Percentiles rank a stretch among this genome's conserved stretches.
Conservation (phyloP, 2,329 filamentous ascomycete genomes). For the Apiospora phragmitis region DNA sequence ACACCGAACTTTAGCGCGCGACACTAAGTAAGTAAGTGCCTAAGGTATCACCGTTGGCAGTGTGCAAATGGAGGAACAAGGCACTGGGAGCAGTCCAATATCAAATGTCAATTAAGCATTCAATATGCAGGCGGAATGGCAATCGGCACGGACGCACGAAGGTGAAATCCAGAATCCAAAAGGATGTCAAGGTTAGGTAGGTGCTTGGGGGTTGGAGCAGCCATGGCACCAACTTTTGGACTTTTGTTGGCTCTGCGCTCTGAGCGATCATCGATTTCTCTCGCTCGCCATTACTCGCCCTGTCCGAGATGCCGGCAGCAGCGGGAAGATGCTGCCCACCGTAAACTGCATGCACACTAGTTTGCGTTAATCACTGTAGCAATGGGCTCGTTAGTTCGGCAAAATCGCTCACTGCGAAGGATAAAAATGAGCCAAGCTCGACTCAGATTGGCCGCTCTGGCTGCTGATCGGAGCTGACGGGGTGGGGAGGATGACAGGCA, state of each 20-base stretch:
- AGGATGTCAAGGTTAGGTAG: neutral
- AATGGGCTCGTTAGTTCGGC: neutral
- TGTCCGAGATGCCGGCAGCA: neutral
- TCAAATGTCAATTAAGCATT: constrained; percentile 6
- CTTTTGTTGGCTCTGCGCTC: neutral
- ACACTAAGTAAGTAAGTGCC: neutral
- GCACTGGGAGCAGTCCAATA: neutral
- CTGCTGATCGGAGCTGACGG: neutral
- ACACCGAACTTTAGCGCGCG: neutral
- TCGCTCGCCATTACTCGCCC: neutral
- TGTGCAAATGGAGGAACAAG: neutral
- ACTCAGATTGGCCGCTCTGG: neutral
- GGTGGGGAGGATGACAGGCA: neutral
- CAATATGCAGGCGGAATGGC: neutral
- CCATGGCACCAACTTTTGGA: neutral
- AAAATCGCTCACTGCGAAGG: constrained; percentile 2
- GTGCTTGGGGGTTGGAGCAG: neutral
- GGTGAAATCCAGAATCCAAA: neutral
- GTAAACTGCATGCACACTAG: neutral
- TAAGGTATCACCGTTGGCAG: neutral
- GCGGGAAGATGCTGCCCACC: neutral
- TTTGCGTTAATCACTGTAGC: neutral
- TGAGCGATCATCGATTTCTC: neutral
- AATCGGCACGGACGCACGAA: neutral
- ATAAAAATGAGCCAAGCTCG: neutral